phyloP scores from a whole-genome alignment of 371 early-diverging fungal genomes.

The Circinella minor region DNA sequence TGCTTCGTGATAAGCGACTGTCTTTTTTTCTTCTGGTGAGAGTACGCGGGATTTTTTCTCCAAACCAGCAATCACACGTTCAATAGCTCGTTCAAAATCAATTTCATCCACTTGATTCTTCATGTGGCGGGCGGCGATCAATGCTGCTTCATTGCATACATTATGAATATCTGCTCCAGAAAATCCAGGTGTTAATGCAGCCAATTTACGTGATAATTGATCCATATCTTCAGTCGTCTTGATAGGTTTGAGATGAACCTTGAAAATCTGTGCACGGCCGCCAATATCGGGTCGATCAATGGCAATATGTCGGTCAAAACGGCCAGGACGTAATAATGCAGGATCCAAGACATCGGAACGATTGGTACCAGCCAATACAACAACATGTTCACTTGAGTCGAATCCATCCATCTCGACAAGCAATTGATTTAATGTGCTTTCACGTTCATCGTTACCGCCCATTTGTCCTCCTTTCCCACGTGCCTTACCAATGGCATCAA shows the following conservation, averaged over 20 bases:
- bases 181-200: conserved; percentile 97
- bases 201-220: conserved; percentile 77
- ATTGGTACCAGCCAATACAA: conserved; percentile 94
- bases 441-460: conserved; percentile 98
- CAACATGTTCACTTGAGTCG: conserved; percentile 88
- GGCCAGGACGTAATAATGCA: conserved; percentile 95
- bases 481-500: conserved; percentile 99
- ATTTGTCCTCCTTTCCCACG: conserved; percentile 91
- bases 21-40: conserved; percentile 97
- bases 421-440: conserved; percentile 96
- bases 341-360: conserved; percentile 92
- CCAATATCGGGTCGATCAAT: conserved; percentile 97
- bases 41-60: conserved; percentile 96
- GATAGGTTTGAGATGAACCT: conserved; percentile 92
- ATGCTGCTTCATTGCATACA: conserved; percentile 98
- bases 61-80: conserved; percentile 97
- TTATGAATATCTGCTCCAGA: conserved; percentile 96
- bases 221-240: conserved; percentile 74
- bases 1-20: conserved; percentile 99
- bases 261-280: conserved; percentile 94
- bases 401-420: conserved; percentile 99
- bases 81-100: conserved; percentile 98
- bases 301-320: conserved; percentile 98
- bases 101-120: conserved; percentile 77
- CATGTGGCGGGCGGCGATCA: conserved; percentile 93